Conservation (phyloP, 2,329 filamentous ascomycete genomes). For the Westerdykella aurantiaca region DNA sequence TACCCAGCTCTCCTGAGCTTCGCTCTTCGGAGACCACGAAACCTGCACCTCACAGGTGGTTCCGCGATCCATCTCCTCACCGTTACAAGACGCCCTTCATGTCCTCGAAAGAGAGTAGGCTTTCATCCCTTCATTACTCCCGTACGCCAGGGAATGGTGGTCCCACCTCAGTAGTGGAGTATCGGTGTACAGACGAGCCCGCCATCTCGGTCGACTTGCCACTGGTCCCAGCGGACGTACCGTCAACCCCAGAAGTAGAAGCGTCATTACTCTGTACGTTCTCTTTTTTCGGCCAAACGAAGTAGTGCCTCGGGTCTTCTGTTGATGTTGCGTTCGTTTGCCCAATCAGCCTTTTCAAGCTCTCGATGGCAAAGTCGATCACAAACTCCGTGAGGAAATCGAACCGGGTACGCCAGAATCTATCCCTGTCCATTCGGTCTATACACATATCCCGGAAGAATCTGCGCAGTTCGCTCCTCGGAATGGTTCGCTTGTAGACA, state of each 20-base stretch:
- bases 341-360: not conserved
- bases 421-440: conserved; percentile 2
- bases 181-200: too few species aligned
- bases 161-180: too few species aligned
- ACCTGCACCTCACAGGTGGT: not conserved
- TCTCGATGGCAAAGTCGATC: conserved; percentile 1
- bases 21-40: not conserved
- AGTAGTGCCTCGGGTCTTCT: too few species aligned
- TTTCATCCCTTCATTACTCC: not conserved
- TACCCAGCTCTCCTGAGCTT: not conserved
- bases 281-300: too few species aligned
- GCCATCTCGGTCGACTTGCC: too few species aligned
- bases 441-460: conserved; percentile 6
- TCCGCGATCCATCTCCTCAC: not conserved
- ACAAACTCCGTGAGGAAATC: conserved; percentile 5
- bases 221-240: too few species aligned
- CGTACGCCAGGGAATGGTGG: too few species aligned
- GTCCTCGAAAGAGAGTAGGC: not conserved
- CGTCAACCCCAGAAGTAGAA: too few species aligned
- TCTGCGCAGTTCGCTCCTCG: conserved; percentile 1
- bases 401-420: not conserved
- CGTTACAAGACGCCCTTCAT: not conserved
- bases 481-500: conserved; percentile 6
- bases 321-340: not conserved
- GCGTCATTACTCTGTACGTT: too few species aligned